A percentile compares a stretch with the other conserved stretches of the same genome.
Conservation (phyloP, 805 yeast species). For the Ogataea salicorniae region DNA sequence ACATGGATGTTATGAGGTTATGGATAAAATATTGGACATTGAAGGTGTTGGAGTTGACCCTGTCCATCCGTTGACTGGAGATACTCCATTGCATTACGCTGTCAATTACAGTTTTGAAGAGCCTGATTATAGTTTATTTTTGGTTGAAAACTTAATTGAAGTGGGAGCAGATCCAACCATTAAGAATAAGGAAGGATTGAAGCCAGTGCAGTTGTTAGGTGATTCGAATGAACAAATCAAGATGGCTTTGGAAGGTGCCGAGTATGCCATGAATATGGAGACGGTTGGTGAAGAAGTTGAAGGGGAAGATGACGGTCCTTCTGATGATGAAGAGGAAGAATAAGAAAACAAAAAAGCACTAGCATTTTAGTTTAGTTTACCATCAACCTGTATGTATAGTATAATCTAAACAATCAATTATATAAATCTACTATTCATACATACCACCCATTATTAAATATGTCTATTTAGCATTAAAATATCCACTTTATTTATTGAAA, state of each 20-base stretch:
- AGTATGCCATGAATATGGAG: constrained; percentile 52
- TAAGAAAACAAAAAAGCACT: neutral
- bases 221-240: constrained; percentile 51
- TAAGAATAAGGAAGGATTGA: constrained; percentile 57
- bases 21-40: constrained; percentile 76
- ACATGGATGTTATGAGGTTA: constrained; percentile 79
- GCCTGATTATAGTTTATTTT: constrained; percentile 77
- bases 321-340: constrained; percentile 18
- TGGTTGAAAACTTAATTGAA: constrained; percentile 77
- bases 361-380: too few species aligned
- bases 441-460: neutral
- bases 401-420: neutral
- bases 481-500: neutral
- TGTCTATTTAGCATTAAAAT: neutral
- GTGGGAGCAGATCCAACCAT: constrained; percentile 83
- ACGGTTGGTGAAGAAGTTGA: constrained; percentile 26
- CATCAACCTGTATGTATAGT: neutral
- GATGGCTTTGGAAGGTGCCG: constrained; percentile 74
- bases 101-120: constrained; percentile 72
- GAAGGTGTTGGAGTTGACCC: constrained; percentile 93
- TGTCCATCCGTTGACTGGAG: constrained; percentile 60
- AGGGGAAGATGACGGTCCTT: constrained; percentile 31
- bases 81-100: constrained; percentile 86
- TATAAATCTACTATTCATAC: neutral
- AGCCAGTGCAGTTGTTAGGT: constrained; percentile 63